These are phyloP conservation scores for Myrica gale DNA, from an alignment of 306 rosid species.

Conservation along the genomic window DNA sequence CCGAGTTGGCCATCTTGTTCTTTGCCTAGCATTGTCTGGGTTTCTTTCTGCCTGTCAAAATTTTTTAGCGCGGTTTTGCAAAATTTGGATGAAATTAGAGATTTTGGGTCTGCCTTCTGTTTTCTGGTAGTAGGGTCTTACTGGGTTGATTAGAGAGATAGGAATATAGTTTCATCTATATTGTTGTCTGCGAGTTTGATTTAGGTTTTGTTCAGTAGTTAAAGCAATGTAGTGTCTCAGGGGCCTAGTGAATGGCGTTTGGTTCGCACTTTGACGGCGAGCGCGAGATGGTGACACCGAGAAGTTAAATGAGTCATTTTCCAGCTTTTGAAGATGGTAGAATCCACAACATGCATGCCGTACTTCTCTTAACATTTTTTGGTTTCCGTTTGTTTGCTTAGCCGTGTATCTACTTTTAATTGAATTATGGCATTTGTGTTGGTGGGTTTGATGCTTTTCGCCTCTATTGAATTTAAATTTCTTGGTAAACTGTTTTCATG, in stretches of 20 bases:
- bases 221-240: background rate
- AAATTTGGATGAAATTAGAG: conserved; percentile 1
- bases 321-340: background rate
- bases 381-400: conserved; percentile 5
- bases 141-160: background rate
- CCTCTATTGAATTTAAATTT: background rate
- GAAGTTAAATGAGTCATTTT: background rate
- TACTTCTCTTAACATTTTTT: background rate
- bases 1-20: background rate
- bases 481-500: background rate
- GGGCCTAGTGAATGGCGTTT: background rate
- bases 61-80: background rate
- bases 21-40: background rate
- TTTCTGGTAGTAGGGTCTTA: background rate
- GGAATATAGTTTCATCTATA: background rate
- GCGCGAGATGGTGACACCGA: background rate
- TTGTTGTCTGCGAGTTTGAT: background rate
- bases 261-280: background rate
- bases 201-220: background rate
- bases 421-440: background rate
- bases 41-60: background rate
- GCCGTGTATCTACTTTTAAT: background rate
- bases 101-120: background rate
- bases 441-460: background rate
- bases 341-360: conserved; percentile 3